A percentile compares a stretch with the other conserved stretches of the same genome.
phyloP scores from a whole-genome alignment of 805 yeast genomes.

The Schwanniomyces yamadae region DNA sequence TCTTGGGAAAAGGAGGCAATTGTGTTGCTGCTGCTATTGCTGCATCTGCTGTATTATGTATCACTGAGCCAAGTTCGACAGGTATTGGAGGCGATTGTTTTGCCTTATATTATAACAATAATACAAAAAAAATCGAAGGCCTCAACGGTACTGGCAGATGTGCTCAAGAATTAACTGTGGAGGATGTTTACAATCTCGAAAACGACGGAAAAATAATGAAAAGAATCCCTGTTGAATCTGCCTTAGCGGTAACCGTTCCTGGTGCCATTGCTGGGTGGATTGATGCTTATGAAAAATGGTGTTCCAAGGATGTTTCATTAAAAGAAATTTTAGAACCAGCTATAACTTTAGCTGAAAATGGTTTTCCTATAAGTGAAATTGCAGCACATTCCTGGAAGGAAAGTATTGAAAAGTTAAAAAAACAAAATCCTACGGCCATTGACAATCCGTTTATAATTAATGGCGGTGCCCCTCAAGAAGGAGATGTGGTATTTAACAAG shows the following conservation, averaged over 20 bases:
- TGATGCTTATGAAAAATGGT: conserved; percentile 69
- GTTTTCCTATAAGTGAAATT: conserved; percentile 64
- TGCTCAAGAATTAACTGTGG: conserved; percentile 47
- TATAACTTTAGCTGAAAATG: conserved; percentile 65
- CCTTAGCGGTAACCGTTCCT: conserved; percentile 67
- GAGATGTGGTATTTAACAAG: conserved; percentile 55
- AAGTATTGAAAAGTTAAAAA: conserved; percentile 38
- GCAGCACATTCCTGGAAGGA: conserved; percentile 49
- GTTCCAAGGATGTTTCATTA: conserved; percentile 62
- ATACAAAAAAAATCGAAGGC: conserved; percentile 55
- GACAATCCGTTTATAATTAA: conserved; percentile 37
- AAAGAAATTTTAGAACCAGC: conserved; percentile 62
- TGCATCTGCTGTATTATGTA: conserved; percentile 53
- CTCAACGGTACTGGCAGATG: conserved; percentile 77
- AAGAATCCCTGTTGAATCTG: conserved; percentile 53
- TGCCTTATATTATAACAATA: conserved; percentile 54
- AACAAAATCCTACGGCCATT: conserved; percentile 32
- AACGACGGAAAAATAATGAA: conserved; percentile 40
- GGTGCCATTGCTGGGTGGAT: conserved; percentile 82
- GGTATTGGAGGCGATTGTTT: conserved; percentile 74
- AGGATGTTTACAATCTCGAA: conserved; percentile 25
- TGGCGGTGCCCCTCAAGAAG: conserved; percentile 49
- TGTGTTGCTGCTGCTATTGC: conserved; percentile 66
- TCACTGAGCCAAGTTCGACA: conserved; percentile 58
- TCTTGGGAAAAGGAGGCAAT: conserved; percentile 72